Base-by-base conservation (phyloP, 1,284 basidiomycete genomes). In the Trametes versicolor region DNA sequence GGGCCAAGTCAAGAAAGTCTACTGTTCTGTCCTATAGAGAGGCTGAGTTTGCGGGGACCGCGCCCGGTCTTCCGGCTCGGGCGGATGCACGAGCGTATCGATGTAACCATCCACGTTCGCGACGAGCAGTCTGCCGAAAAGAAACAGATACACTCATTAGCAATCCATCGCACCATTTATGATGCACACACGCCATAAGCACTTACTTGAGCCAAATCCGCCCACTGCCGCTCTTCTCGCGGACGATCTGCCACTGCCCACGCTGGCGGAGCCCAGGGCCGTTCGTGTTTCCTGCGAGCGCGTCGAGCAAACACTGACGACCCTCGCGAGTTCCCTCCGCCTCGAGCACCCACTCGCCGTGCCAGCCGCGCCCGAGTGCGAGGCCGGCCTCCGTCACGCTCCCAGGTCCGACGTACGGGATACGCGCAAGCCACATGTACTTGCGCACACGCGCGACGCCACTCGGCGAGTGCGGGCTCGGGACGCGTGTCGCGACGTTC, bases 341-440 rank as follows among this genome's bases (percentile, higher is more conserved):
- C 75, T 93, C 90, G 27, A 93, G 79, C 29, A 91, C 79, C 91
- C 91, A 93, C 68, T 91, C 89, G 2, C 89, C 88, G 45, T 83
- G 79, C 91, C 91, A 93, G 0, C 89, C 90, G 25, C 84, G 82
- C 13, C 88, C 89, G 39, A 91, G 79, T 39, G 78, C 80, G 58
- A 76, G 75, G 58, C 75, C 75, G 47, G 72, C 67, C 71, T 70
- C 67, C 53, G 71, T 70, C 70, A 74, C 64, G 51, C 66, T 70
- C 63, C 71, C 70, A 23, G 76, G 75, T 64, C 81, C 77, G 67
- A 79, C 78, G 68, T 77, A 70, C 68, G 84, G 74, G 52, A 89
- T 77, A 27, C 83, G 79, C 47, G 85, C 88, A 15, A 86, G 81
- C 91, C 91, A 92, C 68, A 82, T 81, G 71, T 84, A 86, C 70